Evolutionary conservation across 345 rosid genomes (phyloP).

Genomic region (Lagerstroemia speciosa): DNA sequence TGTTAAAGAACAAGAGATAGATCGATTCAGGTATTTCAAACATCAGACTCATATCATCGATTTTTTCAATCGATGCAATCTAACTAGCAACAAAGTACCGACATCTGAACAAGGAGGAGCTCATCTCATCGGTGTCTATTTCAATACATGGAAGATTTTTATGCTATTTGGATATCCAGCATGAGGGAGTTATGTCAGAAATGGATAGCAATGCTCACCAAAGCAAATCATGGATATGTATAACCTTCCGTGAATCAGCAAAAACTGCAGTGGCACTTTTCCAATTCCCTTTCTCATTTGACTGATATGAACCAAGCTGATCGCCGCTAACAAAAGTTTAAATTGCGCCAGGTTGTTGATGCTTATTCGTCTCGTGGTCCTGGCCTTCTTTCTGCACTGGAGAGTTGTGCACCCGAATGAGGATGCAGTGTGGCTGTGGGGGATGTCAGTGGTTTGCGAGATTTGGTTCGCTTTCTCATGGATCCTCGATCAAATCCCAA

Average conservation of each 20-base stretch:
- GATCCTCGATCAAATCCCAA: constrained; percentile 89
- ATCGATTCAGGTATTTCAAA: too few species aligned
- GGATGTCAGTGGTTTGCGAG: constrained; percentile 73
- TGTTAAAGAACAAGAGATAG: too few species aligned
- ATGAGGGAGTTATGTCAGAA: too few species aligned
- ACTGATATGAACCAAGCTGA: neutral
- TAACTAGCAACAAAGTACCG: neutral
- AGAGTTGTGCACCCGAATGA: constrained; percentile 62
- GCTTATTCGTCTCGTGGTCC: constrained; percentile 43
- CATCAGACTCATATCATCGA: neutral
- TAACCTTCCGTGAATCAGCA: too few species aligned
- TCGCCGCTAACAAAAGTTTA: neutral
- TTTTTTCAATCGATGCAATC: neutral
- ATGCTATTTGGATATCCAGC: too few species aligned
- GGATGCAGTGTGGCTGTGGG: constrained; percentile 89
- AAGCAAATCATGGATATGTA: too few species aligned
- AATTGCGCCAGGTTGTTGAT: constrained; percentile 41
- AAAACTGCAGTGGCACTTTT: too few species aligned
- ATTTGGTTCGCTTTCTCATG: constrained; percentile 92
- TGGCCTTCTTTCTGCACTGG: constrained; percentile 77
- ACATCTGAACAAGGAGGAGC: neutral
- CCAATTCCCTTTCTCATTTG: too few species aligned
- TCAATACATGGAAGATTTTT: too few species aligned
- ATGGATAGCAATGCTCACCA: too few species aligned
- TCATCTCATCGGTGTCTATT: too few species aligned